phyloP scores from a whole-genome alignment of 2,329 filamentous ascomycete species.

The Exophiala mesophila region DNA sequence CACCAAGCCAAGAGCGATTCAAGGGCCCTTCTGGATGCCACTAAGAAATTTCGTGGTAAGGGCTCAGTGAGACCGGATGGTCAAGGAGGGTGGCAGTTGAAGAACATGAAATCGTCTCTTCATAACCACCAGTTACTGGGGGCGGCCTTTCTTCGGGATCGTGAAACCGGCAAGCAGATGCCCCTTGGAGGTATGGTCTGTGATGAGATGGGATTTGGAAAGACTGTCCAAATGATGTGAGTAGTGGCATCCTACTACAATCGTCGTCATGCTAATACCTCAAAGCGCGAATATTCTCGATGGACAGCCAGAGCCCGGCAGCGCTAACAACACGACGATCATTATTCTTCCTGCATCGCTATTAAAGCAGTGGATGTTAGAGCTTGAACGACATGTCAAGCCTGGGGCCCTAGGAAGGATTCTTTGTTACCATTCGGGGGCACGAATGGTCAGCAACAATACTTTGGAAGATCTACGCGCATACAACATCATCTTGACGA shows the following conservation, averaged over 20 bases:
- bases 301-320: constrained; percentile 22
- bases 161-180: constrained; percentile 16
- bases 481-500: constrained; percentile 34
- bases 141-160: constrained; percentile 21
- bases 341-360: constrained; percentile 35
- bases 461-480: constrained; percentile 18
- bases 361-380: constrained; percentile 32
- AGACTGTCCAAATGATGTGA: constrained; percentile 36
- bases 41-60: constrained; percentile 28
- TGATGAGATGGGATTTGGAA: constrained; percentile 41
- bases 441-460: constrained; percentile 23
- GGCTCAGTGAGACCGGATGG: constrained; percentile 28
- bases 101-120: constrained; percentile 32
- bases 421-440: constrained; percentile 27
- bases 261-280: too few species aligned
- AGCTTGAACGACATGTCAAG: constrained; percentile 34
- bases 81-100: constrained; percentile 31
- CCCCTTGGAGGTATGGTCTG: constrained; percentile 36
- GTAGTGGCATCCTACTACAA: constrained; percentile 2
- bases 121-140: constrained; percentile 33
- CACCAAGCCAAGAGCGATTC: constrained; percentile 27
- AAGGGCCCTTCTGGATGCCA: constrained; percentile 26
- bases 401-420: constrained; percentile 22
- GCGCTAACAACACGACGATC: constrained; percentile 31
- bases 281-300: constrained; percentile 36